phyloP scores from a whole-genome alignment of 257 asterid species.

The Scutellaria minor region DNA sequence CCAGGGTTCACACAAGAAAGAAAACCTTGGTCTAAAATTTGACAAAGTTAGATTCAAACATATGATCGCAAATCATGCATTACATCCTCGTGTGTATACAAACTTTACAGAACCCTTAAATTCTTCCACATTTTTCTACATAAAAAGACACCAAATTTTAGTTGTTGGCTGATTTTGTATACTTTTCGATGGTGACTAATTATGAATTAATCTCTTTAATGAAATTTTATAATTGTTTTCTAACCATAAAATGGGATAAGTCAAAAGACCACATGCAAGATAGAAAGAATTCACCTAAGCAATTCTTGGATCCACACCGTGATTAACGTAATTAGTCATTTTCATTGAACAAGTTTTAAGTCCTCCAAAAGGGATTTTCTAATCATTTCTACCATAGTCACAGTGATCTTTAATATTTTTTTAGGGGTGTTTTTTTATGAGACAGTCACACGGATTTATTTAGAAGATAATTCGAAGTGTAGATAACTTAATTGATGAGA shows the following conservation, averaged over 20 bases:
- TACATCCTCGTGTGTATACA: constrained; percentile 6
- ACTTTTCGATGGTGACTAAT: constrained; percentile 24
- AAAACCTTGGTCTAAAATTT: background rate
- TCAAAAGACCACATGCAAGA: constrained; percentile 46
- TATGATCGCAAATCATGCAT: constrained; percentile 13
- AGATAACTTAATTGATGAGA: too few relatives aligned
- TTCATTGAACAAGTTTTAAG: constrained; percentile 38
- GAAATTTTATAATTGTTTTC: background rate
- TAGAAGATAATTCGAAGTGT: too few relatives aligned
- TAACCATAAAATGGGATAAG: constrained; percentile 27
- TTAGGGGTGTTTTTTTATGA: background rate
- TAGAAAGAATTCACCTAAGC: background rate
- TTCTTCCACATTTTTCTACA: background rate
- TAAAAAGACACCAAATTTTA: background rate
- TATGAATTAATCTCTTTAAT: background rate
- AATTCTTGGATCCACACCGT: constrained; percentile 50
- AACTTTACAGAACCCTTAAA: background rate
- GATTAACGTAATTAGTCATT: constrained; percentile 64
- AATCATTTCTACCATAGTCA: constrained; percentile 35
- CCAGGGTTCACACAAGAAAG: constrained; percentile 9
- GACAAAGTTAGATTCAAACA: constrained; percentile 30
- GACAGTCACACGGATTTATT: too few relatives aligned
- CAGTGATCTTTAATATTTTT: background rate
- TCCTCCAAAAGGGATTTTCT: constrained; percentile 6
- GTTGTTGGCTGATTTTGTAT: constrained; percentile 7